Conservation (phyloP, 2,329 filamentous ascomycete genomes). For the Phaeoacremonium minimum region DNA sequence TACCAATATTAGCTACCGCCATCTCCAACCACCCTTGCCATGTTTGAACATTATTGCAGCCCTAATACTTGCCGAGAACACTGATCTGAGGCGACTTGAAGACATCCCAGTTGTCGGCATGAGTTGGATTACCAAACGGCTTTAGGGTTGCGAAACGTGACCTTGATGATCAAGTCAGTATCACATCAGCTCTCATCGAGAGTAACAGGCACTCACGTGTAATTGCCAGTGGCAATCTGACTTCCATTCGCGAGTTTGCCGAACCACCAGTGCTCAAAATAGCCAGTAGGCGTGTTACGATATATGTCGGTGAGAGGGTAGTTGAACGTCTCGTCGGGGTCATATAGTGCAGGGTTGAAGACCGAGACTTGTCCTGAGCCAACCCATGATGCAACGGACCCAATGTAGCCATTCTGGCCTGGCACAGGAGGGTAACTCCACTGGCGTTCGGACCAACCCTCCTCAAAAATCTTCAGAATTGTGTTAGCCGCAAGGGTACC, state of each 20-base stretch:
- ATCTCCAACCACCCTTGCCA: no score
- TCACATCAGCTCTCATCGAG: not conserved
- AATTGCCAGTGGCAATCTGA: conserved; percentile 4
- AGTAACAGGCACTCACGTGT: conserved; percentile 1
- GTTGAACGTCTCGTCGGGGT: conserved; percentile 2
- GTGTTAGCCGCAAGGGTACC: not conserved
- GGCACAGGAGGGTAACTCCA: conserved; percentile 18
- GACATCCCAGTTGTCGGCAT: conserved; percentile 1
- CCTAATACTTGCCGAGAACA: conserved; percentile 3
- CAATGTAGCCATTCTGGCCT: conserved; percentile 15
- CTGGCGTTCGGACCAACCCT: conserved; percentile 12
- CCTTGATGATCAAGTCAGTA: not conserved
- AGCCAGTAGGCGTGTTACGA: conserved; percentile 1
- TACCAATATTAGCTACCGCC: no score
- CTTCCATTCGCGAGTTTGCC: conserved; percentile 5
- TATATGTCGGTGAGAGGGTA: conserved; percentile 1
- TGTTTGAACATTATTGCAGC: no score
- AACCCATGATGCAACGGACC: conserved; percentile 13
- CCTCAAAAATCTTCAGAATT: conserved; percentile 8
- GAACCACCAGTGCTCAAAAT: conserved; percentile 4
- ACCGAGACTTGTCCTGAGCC: not conserved
- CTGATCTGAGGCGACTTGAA: conserved; percentile 3
- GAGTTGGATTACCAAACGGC: conserved; percentile 3
- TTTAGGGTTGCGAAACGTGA: not conserved
- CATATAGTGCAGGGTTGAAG: conserved; percentile 3